phyloP scores from a whole-genome alignment of 83 land plant species.

The Picea abies region DNA sequence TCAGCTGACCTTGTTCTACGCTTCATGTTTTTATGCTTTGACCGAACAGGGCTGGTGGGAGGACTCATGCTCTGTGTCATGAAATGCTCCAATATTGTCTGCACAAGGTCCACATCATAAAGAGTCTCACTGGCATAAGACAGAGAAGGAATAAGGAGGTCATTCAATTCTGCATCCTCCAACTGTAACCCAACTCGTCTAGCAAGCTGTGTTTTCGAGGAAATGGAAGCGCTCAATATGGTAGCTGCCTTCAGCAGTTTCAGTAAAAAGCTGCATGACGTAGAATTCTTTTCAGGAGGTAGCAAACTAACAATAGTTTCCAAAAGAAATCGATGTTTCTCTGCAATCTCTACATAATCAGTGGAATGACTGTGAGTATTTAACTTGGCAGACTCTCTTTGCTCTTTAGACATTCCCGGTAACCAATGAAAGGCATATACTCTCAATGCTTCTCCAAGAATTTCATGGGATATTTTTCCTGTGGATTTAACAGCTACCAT shows the following conservation, averaged over 20 bases:
- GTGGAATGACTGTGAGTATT: conserved; percentile 1
- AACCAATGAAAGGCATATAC: conserved; percentile 35
- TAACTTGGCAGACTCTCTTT: neutral
- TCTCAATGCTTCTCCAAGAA: conserved; percentile 37
- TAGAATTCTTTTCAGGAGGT: conserved; percentile 33
- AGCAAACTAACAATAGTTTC: conserved; percentile 48
- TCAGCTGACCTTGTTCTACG: conserved; percentile 28
- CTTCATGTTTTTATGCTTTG: conserved; percentile 6
- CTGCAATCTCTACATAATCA: conserved; percentile 15
- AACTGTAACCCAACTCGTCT: conserved; percentile 47
- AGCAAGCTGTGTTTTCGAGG: conserved; percentile 29
- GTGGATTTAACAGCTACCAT: conserved; percentile 42
- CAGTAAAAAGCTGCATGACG: conserved; percentile 44
- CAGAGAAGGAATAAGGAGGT: conserved; percentile 44
- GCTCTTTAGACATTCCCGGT: conserved; percentile 24
- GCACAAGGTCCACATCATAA: conserved; percentile 44
- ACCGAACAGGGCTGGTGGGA: conserved; percentile 23
- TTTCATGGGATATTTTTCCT: conserved; percentile 25
- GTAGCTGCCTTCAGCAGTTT: conserved; percentile 44
- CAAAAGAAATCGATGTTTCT: conserved; percentile 20
- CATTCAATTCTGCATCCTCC: conserved; percentile 43
- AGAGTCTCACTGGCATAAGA: conserved; percentile 34
- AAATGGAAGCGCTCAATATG: conserved; percentile 19
- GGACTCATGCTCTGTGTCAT: conserved; percentile 36
- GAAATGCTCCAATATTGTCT: conserved; percentile 44